Evolutionary conservation across 2,329 filamentous ascomycete species (phyloP), one percentile per base, ranked within the genome.

Genomic region (Xylariaceae sp.): DNA sequence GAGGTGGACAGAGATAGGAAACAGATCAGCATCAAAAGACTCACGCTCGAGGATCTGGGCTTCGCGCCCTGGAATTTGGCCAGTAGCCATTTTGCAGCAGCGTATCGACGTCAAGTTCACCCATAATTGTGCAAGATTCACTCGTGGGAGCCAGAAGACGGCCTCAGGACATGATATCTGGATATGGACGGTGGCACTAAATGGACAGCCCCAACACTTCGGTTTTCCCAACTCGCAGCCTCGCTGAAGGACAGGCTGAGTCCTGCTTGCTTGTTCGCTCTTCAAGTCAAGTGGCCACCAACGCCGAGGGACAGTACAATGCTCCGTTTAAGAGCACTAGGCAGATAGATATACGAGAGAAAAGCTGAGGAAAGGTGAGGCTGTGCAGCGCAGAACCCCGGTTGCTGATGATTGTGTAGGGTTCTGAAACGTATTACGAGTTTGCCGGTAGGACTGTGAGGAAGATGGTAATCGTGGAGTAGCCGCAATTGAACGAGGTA

Each of bases 81-180:
- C 65, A 68, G 59, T 66, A 68, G 50, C 65, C 66, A 42, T 63
- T 61, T 46, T 59, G 58, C 50, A 68, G 51, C 50, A 66, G 54
- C 28, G 61, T 55, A 14, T 66, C 60, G 42, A 69, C 48, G 42
- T 64, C 62, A 40, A 60, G 57, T 42, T 60, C 59, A 48, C 57
- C 59, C 64, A 68, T 68, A 31, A 56, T 64, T 50, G 50, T 51
- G 46, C 31, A 28, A 7, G 33, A 46, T 31, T 51, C 14, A 44
- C 12, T 16, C 17, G 36, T 34, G 44, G 13, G 18, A 58, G 47
- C 51, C 33, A 49, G 45, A 47, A 52, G 42, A 50, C 31, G 53
- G 39, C 45, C 50, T 59, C 50, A 60, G 58, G 48, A 53, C 62
- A 65, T 67, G 31, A 53, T 54, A 60, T 56, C 48, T 47, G 47